phyloP scores from a whole-genome alignment of 805 yeast genomes.

The Sungouiozyma ichnusensis region DNA sequence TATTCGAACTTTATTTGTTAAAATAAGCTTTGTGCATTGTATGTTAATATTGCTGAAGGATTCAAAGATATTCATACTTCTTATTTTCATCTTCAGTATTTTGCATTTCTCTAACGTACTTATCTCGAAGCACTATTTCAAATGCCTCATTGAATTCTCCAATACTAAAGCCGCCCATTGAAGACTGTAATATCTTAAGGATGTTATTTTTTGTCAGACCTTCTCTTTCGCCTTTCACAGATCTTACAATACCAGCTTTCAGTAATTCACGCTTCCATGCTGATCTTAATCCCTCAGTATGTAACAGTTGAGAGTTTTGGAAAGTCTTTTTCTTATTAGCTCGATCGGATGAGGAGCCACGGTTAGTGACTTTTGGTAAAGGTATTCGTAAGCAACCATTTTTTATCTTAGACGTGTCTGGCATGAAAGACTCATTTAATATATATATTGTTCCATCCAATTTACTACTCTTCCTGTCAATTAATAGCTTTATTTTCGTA shows the following conservation, averaged over 20 bases:
- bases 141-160: conserved; percentile 28
- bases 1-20: too few species aligned
- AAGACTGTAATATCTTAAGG: conserved; percentile 7
- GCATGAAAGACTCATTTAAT: conserved; percentile 15
- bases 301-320: conserved; percentile 3
- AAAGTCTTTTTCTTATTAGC: neutral
- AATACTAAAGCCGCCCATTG: conserved; percentile 19
- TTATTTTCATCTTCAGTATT: neutral
- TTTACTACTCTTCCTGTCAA: neutral
- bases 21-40: too few species aligned
- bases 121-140: conserved; percentile 6
- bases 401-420: conserved; percentile 14
- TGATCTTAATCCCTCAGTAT: conserved; percentile 17
- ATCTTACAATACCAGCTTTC: conserved; percentile 19
- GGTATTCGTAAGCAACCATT: conserved; percentile 16
- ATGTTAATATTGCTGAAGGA: too few species aligned
- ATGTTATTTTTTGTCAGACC: conserved; percentile 10
- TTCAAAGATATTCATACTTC: neutral
- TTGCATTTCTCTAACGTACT: conserved; percentile 1
- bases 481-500: conserved; percentile 9
- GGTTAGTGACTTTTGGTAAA: conserved; percentile 3
- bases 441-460: conserved; percentile 3
- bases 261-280: conserved; percentile 23
- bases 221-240: conserved; percentile 11
- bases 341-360: neutral